Conservation (phyloP, 2,329 filamentous ascomycete species). For the Rutstroemia sp. region DNA sequence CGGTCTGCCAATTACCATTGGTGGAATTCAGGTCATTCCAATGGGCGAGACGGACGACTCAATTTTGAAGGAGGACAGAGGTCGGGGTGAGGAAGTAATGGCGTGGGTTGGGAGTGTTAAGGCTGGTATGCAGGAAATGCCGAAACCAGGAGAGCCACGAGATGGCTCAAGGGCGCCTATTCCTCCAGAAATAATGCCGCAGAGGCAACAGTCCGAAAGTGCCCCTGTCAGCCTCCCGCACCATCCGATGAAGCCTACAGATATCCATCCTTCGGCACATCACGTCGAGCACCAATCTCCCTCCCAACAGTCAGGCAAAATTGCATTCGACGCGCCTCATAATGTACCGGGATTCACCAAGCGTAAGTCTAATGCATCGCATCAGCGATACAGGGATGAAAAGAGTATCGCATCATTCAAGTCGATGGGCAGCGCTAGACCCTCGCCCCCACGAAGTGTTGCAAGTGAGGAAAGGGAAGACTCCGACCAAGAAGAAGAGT, state of each 20-base stretch:
- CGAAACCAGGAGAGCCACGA: background rate
- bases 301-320: background rate
- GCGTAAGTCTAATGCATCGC: slow-evolving; percentile 2
- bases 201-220: background rate
- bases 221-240: background rate
- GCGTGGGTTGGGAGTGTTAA: slow-evolving; percentile 6
- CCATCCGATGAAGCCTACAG: background rate
- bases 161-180: background rate
- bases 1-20: slow-evolving; percentile 81
- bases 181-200: background rate
- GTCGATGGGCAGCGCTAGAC: background rate
- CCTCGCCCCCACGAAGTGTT: slow-evolving; percentile 1
- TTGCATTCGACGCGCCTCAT: background rate
- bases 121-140: background rate
- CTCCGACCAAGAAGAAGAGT: slow-evolving; percentile 4
- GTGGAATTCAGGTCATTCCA: slow-evolving; percentile 90
- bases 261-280: background rate
- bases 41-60: slow-evolving; percentile 42
- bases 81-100: background rate
- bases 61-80: background rate
- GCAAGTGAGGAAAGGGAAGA: slow-evolving; percentile 1
- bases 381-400: background rate
- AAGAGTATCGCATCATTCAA: slow-evolving; percentile 5
- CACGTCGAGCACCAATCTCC: background rate
- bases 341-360: background rate